Base-by-base conservation (phyloP, 306 rosid species). In the Cercis canadensis region DNA sequence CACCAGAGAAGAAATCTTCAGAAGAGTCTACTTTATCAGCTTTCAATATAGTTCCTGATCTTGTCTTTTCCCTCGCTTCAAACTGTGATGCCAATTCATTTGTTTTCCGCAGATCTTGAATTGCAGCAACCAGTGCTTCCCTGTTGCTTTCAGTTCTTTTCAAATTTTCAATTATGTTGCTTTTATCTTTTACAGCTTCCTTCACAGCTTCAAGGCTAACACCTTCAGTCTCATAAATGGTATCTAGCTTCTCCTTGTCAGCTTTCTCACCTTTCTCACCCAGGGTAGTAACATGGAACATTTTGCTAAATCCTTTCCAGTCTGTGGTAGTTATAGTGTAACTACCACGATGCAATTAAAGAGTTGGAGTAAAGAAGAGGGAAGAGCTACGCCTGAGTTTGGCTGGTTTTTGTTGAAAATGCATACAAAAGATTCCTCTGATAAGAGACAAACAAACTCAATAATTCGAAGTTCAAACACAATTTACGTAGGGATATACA, bases 121-220 rank as follows among this genome's bases (percentile, higher is more conserved):
- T 58, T 51, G 99, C 97, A 6, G 86, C 89, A 12, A 59, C 77
- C 62, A 89, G 74, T 18, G 96, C 96, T 85, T 95, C 97, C 75
- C 69, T 85, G 41, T 95, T 86, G 82, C 99, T 92, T 50, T 89
- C 93, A 18, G 70, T 95, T 76, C 97, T 86, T 76, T 84, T 80
- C 50, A 91, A 90, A 67, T 80, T 83, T 68, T 87, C 96, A 11
- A 95, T 76, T 21, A 80, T 41, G 45, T 71, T 87, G 77, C 82
- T 80, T 75, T 95, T 95, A 80, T 89, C 96, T 64, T 61, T 52
- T 19, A 74, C 80, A 64, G 97, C 88, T 50, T 81, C 85, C 88
- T 88, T 85, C 24, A 91, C 68, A 55, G 24, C 71, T 64, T 89
- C 96, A 63, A 85, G 90, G 67, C 61, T 72, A 69, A 86, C 65